Conservation (phyloP, 441 rosid species). For the Corymbia citriodora region DNA sequence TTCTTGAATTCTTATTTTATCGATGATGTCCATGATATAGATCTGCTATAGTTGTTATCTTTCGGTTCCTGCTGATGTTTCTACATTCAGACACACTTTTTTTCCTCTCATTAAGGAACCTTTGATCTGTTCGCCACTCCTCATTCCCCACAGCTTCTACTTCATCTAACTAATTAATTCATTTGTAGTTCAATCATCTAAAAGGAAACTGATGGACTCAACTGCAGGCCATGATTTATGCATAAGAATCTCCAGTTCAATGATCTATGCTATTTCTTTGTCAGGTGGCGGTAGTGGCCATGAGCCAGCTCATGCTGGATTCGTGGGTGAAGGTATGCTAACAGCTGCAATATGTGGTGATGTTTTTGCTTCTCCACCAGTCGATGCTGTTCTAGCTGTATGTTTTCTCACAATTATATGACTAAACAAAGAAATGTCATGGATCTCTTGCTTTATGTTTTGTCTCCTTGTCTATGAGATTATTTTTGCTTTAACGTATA, state of each 20-base stretch:
- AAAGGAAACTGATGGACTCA: background rate
- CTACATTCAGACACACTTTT: background rate
- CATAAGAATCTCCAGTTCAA: background rate
- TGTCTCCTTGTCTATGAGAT: background rate
- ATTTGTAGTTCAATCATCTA: background rate
- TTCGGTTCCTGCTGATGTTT: background rate
- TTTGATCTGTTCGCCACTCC: background rate
- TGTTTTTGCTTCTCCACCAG: slow-evolving; percentile 88
- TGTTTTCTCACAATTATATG: slow-evolving; percentile 12
- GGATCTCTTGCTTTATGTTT: background rate
- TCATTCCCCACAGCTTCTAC: background rate
- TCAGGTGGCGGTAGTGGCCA: slow-evolving; percentile 99
- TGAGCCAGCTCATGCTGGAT: slow-evolving; percentile 97
- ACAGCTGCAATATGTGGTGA: slow-evolving; percentile 96
- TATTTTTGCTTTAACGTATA: background rate
- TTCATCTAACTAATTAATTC: background rate
- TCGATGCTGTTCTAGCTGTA: slow-evolving; percentile 95
- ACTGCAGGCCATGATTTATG: background rate
- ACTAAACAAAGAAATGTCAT: background rate
- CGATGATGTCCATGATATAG: background rate
- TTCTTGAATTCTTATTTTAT: background rate
- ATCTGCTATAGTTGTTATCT: background rate
- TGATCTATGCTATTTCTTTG: background rate
- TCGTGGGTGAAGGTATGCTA: slow-evolving; percentile 98
- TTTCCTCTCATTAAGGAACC: background rate